Evolutionary conservation across 192 early-diverging fungal species (phyloP).

Genomic region (Mycoemilia scoparia): DNA sequence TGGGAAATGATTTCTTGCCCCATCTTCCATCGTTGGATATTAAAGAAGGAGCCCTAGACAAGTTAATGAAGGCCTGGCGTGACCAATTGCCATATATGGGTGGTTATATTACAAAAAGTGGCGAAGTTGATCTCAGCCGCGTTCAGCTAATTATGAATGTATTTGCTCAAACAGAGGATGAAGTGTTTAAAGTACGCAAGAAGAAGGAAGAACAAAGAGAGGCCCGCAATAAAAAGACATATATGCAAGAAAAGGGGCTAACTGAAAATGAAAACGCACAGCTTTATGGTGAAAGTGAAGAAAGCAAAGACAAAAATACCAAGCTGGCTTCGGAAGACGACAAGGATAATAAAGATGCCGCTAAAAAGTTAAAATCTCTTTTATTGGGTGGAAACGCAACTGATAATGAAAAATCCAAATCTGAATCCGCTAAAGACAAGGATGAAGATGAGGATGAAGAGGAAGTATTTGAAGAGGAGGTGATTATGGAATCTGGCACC

Average conservation of each 20-base stretch:
- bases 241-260: too few species aligned
- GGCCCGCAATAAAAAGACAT: constrained; percentile 15
- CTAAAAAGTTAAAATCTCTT: too few species aligned
- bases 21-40: constrained; percentile 89
- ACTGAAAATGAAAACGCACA: constrained; percentile 5
- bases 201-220: constrained; percentile 30
- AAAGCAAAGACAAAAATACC: too few species aligned
- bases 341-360: too few species aligned
- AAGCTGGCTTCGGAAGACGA: too few species aligned
- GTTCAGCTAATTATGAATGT: constrained; percentile 64
- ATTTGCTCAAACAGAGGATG: constrained; percentile 67
- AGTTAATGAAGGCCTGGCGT: constrained; percentile 81
- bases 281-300: background rate
- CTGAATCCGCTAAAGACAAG: constrained; percentile 12
- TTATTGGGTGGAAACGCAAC: too few species aligned
- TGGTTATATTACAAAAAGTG: constrained; percentile 73
- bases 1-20: constrained; percentile 96
- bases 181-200: constrained; percentile 51
- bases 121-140: constrained; percentile 53
- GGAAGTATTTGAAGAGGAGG: too few species aligned
- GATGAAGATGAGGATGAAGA: constrained; percentile 3
- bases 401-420: too few species aligned
- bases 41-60: constrained; percentile 82
- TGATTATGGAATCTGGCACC: too few species aligned
- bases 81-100: constrained; percentile 47